These are phyloP conservation scores for Akanthomyces lecanii DNA, from an alignment of 2,329 filamentous ascomycete species.

Conservation along the genomic window DNA sequence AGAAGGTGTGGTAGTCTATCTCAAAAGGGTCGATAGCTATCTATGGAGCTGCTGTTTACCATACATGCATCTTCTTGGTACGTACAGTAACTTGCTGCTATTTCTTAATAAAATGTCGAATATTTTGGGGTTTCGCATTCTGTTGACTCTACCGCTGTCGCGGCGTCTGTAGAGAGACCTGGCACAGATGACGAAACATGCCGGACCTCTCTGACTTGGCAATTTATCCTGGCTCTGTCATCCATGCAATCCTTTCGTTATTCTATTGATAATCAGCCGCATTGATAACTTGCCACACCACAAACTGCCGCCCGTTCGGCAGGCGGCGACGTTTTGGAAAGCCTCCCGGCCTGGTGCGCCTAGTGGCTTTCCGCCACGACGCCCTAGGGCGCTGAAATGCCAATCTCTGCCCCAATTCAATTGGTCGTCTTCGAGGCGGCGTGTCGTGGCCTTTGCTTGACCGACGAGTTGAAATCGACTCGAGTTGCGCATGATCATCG, in stretches of 20 bases:
- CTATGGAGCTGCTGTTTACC: too few species aligned
- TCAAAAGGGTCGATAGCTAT: too few species aligned
- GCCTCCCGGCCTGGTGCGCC: background rate
- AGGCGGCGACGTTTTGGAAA: background rate
- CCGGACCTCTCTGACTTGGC: background rate
- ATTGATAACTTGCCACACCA: background rate
- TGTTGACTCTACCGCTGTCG: background rate
- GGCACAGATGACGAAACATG: too few species aligned
- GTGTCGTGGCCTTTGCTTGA: background rate
- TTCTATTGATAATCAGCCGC: background rate
- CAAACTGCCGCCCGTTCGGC: background rate
- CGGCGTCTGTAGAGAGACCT: too few species aligned
- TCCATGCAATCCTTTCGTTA: background rate
- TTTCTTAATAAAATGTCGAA: too few species aligned
- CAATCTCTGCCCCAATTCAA: background rate
- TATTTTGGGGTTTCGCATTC: background rate
- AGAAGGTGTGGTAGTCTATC: too few species aligned
- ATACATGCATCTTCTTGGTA: too few species aligned
- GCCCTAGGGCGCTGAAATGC: background rate
- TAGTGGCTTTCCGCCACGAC: slow-evolving; percentile 6
- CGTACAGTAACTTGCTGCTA: too few species aligned
- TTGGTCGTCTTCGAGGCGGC: background rate
- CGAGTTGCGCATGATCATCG: background rate
- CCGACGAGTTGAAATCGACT: background rate
- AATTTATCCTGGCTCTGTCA: background rate